Base-by-base conservation (phyloP, 2,329 filamentous ascomycete species). In the Arthrobotrys pseudoclavata region DNA sequence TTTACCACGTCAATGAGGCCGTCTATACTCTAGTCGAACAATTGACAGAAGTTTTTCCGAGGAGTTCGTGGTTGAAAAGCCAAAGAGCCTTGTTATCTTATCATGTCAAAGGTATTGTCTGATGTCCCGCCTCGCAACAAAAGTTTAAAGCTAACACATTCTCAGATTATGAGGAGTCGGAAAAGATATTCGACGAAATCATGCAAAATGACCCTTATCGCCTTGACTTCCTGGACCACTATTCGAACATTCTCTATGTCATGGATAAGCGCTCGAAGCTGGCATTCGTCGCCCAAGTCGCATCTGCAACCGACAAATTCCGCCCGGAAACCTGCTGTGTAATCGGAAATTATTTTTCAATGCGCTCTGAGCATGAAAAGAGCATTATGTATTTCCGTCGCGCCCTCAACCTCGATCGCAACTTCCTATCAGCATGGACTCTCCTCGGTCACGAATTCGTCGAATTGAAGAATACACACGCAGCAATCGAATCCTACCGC, bases 371-470 rank as follows among this genome's bases (percentile, higher is more conserved):
- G 83, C 96, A 99, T 83, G 96, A 99, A 83, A 99, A 99, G 83
- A 95, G 96, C 0, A 94, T 99, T 66, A 94, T 97, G 85, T 98
- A 98, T 84, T 99, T 99, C 86, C 91, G 96, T 2, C 91, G 96
- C 22, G 96, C 96, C 0, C 85, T 99, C 20, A 96, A 93, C 0
- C 87, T 99, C 0, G 96, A 99, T 83, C 90, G 95, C 9, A 91
- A 90, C 26, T 99, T 96, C 83, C 87, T 97, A 15, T 96, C 94
- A 0, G 96, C 96, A 1, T 99, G 96, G 96, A 99, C 96, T 0
- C 87, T 99, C 0, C 98, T 99, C 95, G 96, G 96, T 0, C 96
- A 99, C 84, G 96, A 99, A 83, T 99, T 97, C 81, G 94, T 98
- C 67, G 96, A 99, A 84, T 90, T 99, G 84, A 99, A 98, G 83